Percentiles rank a stretch among this genome's conserved stretches.
phyloP scores from a whole-genome alignment of 768 basidiomycete genomes.

The Pholiota microspora region DNA sequence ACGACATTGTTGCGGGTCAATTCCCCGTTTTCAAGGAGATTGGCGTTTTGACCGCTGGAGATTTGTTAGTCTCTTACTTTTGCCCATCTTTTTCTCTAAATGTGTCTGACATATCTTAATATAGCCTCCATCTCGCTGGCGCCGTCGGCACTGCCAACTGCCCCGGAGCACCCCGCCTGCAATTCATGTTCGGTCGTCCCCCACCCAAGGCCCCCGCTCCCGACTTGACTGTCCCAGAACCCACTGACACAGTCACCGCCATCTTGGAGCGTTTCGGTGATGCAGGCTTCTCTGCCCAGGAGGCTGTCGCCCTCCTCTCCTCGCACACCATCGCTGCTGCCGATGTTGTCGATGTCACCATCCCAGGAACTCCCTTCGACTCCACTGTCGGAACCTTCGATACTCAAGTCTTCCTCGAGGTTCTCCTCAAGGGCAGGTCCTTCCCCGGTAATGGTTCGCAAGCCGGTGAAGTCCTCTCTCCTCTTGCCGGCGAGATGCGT shows the following conservation, averaged over 20 bases:
- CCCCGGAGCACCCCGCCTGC: slow-evolving; percentile 33
- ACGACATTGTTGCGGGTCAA: slow-evolving; percentile 20
- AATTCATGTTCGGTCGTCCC: slow-evolving; percentile 30
- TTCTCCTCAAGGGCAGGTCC: slow-evolving; percentile 24
- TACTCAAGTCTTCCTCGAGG: slow-evolving; percentile 37
- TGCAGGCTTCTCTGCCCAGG: slow-evolving; percentile 25
- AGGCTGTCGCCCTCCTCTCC: slow-evolving; percentile 26
- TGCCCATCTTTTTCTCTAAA: background rate
- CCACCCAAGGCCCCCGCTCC: slow-evolving; percentile 21
- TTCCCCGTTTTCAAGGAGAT: slow-evolving; percentile 20
- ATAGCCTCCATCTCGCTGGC: slow-evolving; percentile 22
- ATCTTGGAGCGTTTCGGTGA: slow-evolving; percentile 28
- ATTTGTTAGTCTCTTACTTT: slow-evolving; percentile 19
- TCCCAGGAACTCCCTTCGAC: slow-evolving; percentile 34
- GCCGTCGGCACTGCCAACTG: slow-evolving; percentile 33
- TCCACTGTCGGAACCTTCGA: slow-evolving; percentile 25
- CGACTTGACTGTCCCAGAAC: slow-evolving; percentile 22
- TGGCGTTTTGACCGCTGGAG: slow-evolving; percentile 18
- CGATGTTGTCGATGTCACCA: slow-evolving; percentile 24
- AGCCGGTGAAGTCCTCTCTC: slow-evolving; percentile 22
- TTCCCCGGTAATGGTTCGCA: slow-evolving; percentile 20
- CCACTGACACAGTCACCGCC: slow-evolving; percentile 23
- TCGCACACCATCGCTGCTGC: slow-evolving; percentile 29
- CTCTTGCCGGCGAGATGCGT: slow-evolving; percentile 23
- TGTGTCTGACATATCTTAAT: background rate